A percentile compares a stretch with the other conserved stretches of the same genome.
Evolutionary conservation across 805 yeast species (phyloP).

Genomic region (Ogataea nitratoaversa): DNA sequence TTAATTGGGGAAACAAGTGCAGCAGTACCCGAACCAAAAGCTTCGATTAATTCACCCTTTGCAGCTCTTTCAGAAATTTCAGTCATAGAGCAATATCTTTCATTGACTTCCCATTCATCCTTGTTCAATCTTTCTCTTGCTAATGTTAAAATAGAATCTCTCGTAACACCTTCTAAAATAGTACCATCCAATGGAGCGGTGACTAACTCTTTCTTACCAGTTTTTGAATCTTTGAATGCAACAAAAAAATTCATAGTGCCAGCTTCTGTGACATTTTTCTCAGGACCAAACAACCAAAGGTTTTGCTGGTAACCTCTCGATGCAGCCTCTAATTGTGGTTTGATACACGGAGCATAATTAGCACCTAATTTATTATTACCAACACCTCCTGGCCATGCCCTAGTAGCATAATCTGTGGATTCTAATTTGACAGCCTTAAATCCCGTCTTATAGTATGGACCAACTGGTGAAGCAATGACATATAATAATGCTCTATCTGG

Average conservation of each 20-base stretch:
- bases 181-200: conserved; percentile 98
- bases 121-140: conserved; percentile 73
- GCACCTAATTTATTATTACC: conserved; percentile 97
- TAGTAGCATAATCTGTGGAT: conserved; percentile 92
- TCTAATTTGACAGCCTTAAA: conserved; percentile 93
- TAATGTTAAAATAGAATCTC: conserved; percentile 78
- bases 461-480: conserved; percentile 93
- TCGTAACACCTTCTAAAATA: conserved; percentile 92
- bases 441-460: conserved; percentile 93
- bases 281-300: conserved; percentile 93
- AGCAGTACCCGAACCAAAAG: conserved; percentile 97
- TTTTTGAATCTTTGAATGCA: conserved; percentile 67
- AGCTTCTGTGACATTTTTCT: conserved; percentile 85
- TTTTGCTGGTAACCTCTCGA: conserved; percentile 91
- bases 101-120: conserved; percentile 76
- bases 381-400: conserved; percentile 99
- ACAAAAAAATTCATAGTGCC: conserved; percentile 97
- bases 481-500: conserved; percentile 80
- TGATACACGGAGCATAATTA: conserved; percentile 93
- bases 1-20: conserved; percentile 94
- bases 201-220: conserved; percentile 85
- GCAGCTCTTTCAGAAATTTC: conserved; percentile 77
- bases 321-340: conserved; percentile 89
- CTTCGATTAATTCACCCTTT: conserved; percentile 84
- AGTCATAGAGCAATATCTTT: conserved; percentile 75